phyloP scores from a whole-genome alignment of 257 asterid species.

The Haberlea rhodopensis region DNA sequence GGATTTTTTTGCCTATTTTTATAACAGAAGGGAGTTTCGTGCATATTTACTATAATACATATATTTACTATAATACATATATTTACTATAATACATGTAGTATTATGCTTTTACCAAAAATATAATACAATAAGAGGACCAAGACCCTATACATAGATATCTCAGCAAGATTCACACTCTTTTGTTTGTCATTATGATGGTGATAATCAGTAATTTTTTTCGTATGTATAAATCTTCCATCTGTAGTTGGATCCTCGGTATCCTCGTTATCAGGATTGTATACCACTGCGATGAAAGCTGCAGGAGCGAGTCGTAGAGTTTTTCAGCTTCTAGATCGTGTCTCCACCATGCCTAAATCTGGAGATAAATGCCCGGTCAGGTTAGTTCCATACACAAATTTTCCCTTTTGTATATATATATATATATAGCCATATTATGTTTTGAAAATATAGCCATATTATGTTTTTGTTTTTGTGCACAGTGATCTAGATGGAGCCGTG shows the following conservation, averaged over 20 bases:
- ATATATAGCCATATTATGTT: no score
- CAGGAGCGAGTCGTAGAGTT: slow-evolving; percentile 92
- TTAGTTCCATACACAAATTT: slow-evolving; percentile 24
- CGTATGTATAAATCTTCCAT: slow-evolving; percentile 1
- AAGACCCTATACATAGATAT: no score
- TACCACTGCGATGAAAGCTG: slow-evolving; percentile 83
- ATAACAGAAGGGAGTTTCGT: no score
- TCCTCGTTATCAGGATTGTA: slow-evolving; percentile 68
- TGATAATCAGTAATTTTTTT: neutral
- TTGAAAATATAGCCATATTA: neutral
- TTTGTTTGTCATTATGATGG: no score
- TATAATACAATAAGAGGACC: neutral
- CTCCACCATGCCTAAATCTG: slow-evolving; percentile 68
- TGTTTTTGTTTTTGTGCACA: neutral
- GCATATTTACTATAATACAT: no score
- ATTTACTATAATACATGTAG: no score
- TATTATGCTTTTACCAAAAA: no score
- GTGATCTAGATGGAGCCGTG: slow-evolving; percentile 36
- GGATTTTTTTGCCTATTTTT: no score
- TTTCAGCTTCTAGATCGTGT: slow-evolving; percentile 74
- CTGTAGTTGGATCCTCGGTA: slow-evolving; percentile 64
- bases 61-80: no score
- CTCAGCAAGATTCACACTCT: neutral
- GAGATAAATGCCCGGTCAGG: slow-evolving; percentile 60
- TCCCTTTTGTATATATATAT: neutral